Conservation (phyloP, 2,329 filamentous ascomycete genomes). For the Incumbomyces lentus region DNA sequence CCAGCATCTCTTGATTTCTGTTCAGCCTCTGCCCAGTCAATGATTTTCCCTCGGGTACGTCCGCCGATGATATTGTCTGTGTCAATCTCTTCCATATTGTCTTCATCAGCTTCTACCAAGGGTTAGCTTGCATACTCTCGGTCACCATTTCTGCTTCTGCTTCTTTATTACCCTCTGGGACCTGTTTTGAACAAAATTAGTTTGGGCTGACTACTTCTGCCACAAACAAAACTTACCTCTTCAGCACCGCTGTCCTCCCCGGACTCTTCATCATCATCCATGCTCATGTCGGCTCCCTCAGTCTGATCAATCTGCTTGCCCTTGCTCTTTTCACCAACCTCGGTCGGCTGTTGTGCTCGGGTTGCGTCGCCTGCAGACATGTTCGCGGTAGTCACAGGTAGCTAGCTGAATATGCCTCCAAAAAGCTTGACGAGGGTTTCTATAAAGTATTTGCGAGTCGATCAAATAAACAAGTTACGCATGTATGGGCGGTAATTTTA, state of each 20-base stretch:
- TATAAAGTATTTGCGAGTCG: too few relatives aligned
- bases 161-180: constrained; percentile 1
- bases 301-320: constrained; percentile 59
- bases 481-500: too few relatives aligned
- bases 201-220: neutral
- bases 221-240: constrained; percentile 23
- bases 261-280: constrained; percentile 58
- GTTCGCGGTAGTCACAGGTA: neutral
- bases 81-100: constrained; percentile 86
- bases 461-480: too few relatives aligned
- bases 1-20: constrained; percentile 72
- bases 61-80: constrained; percentile 77
- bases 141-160: neutral
- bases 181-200: neutral
- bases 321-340: constrained; percentile 61
- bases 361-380: constrained; percentile 21
- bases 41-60: constrained; percentile 83
- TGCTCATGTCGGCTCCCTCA: constrained; percentile 58
- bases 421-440: too few relatives aligned
- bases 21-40: constrained; percentile 87
- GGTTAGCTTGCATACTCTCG: constrained; percentile 6
- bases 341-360: constrained; percentile 12
- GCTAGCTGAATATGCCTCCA: too few relatives aligned
- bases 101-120: constrained; percentile 58
- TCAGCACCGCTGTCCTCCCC: constrained; percentile 55